phyloP scores from a whole-genome alignment of 371 early-diverging fungal species.

The Mycotypha africana region DNA sequence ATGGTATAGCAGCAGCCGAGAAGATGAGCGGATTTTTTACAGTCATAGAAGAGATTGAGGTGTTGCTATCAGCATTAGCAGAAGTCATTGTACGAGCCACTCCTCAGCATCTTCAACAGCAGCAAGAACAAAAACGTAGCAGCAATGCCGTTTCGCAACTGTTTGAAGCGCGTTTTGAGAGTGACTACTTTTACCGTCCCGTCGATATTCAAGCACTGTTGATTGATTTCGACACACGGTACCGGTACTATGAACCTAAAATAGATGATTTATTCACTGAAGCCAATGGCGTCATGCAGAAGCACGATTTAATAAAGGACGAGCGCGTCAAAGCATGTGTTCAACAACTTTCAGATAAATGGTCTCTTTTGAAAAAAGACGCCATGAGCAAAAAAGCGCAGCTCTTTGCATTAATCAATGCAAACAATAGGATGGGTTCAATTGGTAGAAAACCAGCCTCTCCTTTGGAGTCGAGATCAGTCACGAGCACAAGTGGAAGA shows the following conservation, averaged over 20 bases:
- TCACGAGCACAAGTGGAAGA: too few relatives aligned
- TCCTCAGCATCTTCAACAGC: conserved; percentile 21
- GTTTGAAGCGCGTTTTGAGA: conserved; percentile 26
- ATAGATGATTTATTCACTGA: conserved; percentile 47
- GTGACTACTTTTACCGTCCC: conserved; percentile 29
- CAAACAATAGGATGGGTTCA: too few relatives aligned
- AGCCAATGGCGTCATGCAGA: conserved; percentile 35
- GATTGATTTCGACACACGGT: conserved; percentile 53
- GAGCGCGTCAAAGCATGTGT: conserved; percentile 44
- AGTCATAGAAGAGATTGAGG: conserved; percentile 44
- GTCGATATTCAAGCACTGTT: conserved; percentile 50
- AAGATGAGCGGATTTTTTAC: conserved; percentile 40
- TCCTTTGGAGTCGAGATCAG: too few relatives aligned
- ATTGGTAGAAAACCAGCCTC: too few relatives aligned
- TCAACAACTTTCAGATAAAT: conserved; percentile 33
- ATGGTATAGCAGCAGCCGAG: conserved; percentile 22
- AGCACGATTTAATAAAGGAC: conserved; percentile 39
- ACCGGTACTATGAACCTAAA: conserved; percentile 49
- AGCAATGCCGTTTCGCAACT: too few relatives aligned
- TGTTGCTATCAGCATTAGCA: conserved; percentile 32
- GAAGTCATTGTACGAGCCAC: conserved; percentile 44
- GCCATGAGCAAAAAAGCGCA: conserved; percentile 46
- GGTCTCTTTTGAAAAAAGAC: conserved; percentile 42
- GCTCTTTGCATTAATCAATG: too few relatives aligned
- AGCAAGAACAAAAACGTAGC: too few relatives aligned